Evolutionary conservation across 2,329 filamentous ascomycete species (phyloP).

Genomic region (Dendrostoma leiphaemia): DNA sequence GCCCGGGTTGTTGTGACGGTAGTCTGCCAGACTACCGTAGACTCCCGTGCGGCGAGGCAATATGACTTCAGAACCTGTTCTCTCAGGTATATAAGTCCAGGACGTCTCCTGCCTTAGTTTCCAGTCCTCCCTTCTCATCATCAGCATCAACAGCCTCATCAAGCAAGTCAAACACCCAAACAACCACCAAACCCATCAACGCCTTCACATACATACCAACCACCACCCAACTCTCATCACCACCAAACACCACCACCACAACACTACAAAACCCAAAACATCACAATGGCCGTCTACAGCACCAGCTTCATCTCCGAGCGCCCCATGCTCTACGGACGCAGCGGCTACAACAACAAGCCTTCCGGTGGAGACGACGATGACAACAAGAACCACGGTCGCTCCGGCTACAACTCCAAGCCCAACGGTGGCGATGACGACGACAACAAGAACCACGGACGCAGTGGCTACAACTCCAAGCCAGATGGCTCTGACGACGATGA

Average conservation of each 20-base stretch:
- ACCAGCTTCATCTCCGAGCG: constrained; percentile 32
- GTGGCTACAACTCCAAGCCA: constrained; percentile 41
- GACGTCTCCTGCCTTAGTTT: constrained; percentile 21
- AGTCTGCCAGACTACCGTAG: constrained; percentile 1
- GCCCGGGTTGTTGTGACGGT: constrained; percentile 9
- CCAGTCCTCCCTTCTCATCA: constrained; percentile 20
- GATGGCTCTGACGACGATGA: constrained; percentile 25
- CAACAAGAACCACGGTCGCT: constrained; percentile 40
- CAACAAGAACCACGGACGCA: constrained; percentile 39
- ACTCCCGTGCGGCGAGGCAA: not conserved
- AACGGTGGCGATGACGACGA: constrained; percentile 28
- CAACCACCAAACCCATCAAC: constrained; percentile 3
- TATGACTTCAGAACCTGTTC: constrained; percentile 17
- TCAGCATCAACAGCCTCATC: constrained; percentile 22
- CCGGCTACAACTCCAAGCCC: constrained; percentile 41
- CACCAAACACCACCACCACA: constrained; percentile 12
- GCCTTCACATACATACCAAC: constrained; percentile 8
- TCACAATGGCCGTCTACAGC: constrained; percentile 36
- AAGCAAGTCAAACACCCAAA: constrained; percentile 14
- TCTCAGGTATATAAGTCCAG: constrained; percentile 24
- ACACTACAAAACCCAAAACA: constrained; percentile 23
- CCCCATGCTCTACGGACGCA: constrained; percentile 39
- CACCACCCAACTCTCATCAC: not conserved
- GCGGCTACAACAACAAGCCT: constrained; percentile 39
- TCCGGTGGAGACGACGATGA: constrained; percentile 28